Evolutionary conservation across 1,284 basidiomycete species (phyloP), one percentile per base, ranked within the genome.

Genomic region (Ustilago crameri): DNA sequence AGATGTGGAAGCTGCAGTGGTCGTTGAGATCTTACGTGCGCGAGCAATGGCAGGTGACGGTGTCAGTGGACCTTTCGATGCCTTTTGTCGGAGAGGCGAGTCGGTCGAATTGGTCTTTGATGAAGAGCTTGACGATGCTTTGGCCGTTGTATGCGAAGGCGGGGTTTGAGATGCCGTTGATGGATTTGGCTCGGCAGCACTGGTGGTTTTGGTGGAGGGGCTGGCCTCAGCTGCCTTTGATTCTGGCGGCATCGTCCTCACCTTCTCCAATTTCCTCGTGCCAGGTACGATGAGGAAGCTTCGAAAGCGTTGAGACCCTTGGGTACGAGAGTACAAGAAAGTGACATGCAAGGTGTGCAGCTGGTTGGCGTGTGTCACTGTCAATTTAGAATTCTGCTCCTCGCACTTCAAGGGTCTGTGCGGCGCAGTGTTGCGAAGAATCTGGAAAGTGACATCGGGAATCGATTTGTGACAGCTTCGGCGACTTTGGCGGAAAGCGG

Each of bases 391-490:
- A 30, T 5, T 30, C 5, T 48, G 9, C 8, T 23, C 32, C 4
- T 18, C 9, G 30, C 20, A 7, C n/a, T 32, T 37, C 46, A 49
- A n/a, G 47, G 42, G 51, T 30, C 32, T 52, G 51, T 44, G 51
- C 51, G 18, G 41, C 22, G 32, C 43, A 30, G 30, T 30, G 30
- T 30, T 38, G 15, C 5, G 34, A 3, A 27, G 32, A n/a, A 18
- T 46, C 44, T 46, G 12, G 8, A 26, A 22, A 20, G 9, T 42
- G 23, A 32, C 18, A 53, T 53, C 51, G 51, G 51, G 51, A 45
- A 26, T 14, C n/a, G 41, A 23, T 46, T 24, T 32, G 27, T 52
- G 51, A 52, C 51, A 52, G 51, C 51, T 43, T 10, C 50, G 30
- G 46, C 40, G 35, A n/a, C 18, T 48, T n/a, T 37, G n/a, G 35